Base-by-base conservation (phyloP, 257 asterid species). In the Marsdenia floribunda region DNA sequence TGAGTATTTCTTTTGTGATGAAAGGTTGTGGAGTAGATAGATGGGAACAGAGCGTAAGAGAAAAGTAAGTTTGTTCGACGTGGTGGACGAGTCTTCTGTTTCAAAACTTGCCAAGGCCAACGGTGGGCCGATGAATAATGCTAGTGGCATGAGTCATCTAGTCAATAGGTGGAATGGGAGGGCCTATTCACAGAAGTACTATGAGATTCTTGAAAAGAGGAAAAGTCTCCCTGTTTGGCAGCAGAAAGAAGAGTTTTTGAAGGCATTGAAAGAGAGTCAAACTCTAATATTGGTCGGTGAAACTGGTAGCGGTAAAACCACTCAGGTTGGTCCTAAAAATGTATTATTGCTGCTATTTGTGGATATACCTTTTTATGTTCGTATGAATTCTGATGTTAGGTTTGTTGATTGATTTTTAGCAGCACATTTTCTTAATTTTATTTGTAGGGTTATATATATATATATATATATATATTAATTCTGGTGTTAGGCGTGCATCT, bases 21-120 rank as follows among this genome's bases (percentile, higher is more conserved):
- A 46, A 37, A 37, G 70, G 70, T 65, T 65, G 6, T 65, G 29
- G 70, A 38, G 9, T 65, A 35, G 33, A 66, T 66, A 38, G 33
- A 92, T 90, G 97, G 98, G 94, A 73, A 90, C 94, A 64, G 99
- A 95, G 90, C 86, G 99, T 88, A 95, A 92, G 85, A 83, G 99
- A 82, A 95, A 95, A 86, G 94, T 95, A 73, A 95, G 98, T 50
- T 79, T 92, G 86, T 95, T 95, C 67, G 99, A 95, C 22, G 96
- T 92, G 54, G 97, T 95, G 78, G 99, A 95, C 82, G 96, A 95
- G 21, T 21, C 86, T 44, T 73, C 97, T 24, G 82, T 33, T n/a
- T 67, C 86, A 49, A 92, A 94, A 85, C 67, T 82, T 6, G 42
- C 84, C n/a, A 88, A 85, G 76, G 19, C 79, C 73, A 88, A 86